phyloP scores from a whole-genome alignment of 192 early-diverging fungal species.

The Gamsiella multidivaricata region DNA sequence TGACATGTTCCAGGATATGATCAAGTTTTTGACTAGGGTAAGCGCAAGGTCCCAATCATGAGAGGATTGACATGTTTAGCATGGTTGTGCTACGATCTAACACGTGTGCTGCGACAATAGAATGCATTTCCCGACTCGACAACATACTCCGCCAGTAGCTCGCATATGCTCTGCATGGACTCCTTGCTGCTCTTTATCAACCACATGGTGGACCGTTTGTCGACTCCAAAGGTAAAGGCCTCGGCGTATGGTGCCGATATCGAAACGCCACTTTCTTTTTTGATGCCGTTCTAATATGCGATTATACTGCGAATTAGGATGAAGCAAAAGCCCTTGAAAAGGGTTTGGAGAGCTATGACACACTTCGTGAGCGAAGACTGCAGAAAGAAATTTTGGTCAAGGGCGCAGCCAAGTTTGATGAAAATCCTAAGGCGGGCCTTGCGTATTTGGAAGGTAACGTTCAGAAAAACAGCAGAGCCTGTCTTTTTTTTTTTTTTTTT shows the following conservation, averaged over 20 bases:
- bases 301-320: conserved; percentile 46
- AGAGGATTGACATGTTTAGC: no score
- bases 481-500: background rate
- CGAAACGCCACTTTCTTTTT: no score
- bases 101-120: conserved; percentile 36
- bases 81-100: background rate
- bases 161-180: conserved; percentile 81
- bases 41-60: background rate
- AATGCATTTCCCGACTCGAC: conserved; percentile 83
- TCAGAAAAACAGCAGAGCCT: background rate
- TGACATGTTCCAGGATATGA: conserved; percentile 89
- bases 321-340: conserved; percentile 29
- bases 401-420: conserved; percentile 87
- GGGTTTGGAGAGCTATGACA: conserved; percentile 25
- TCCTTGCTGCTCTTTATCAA: conserved; percentile 75
- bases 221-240: conserved; percentile 26
- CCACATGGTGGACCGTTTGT: conserved; percentile 73
- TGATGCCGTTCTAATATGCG: no score
- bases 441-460: conserved; percentile 77
- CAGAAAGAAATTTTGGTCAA: conserved; percentile 85
- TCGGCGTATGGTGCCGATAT: no score
- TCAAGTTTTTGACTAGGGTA: conserved; percentile 83
- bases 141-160: conserved; percentile 65
- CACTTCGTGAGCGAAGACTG: conserved; percentile 61
- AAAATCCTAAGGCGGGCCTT: conserved; percentile 87